Percentiles rank a stretch among this genome's conserved stretches.
These are phyloP conservation scores for Kodamaea suecica DNA, from an alignment of 1,139 yeast genomes.

Conservation along the genomic window DNA sequence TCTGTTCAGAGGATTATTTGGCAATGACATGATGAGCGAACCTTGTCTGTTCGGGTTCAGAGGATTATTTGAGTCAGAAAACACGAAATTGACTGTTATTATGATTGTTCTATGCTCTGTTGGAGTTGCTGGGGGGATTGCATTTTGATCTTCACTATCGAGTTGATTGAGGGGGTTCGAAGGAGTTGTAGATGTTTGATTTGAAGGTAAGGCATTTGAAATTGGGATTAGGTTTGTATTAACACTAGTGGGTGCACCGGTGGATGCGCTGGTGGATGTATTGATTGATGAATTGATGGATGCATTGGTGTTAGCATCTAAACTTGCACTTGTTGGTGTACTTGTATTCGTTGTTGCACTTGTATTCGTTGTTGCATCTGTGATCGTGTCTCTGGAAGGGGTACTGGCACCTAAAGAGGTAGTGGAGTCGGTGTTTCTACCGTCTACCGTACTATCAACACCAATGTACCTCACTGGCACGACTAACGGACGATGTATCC, in stretches of 20 bases:
- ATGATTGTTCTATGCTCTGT: conserved; percentile 28
- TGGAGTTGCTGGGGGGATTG: conserved; percentile 3
- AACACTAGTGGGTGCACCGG: too few relatives aligned
- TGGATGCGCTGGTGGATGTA: not conserved
- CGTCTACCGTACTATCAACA: conserved; percentile 2
- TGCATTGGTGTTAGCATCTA: too few relatives aligned
- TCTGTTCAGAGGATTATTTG: conserved; percentile 57
- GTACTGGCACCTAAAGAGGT: too few relatives aligned
- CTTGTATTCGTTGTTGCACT: too few relatives aligned
- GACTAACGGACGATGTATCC: not conserved
- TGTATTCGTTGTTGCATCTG: too few relatives aligned
- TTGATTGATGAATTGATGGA: too few relatives aligned
- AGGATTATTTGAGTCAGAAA: conserved; percentile 43
- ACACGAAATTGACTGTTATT: conserved; percentile 46
- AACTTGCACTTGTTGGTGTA: too few relatives aligned
- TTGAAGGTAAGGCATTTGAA: not conserved
- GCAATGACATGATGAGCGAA: conserved; percentile 57
- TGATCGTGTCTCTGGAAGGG: too few relatives aligned
- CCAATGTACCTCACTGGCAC: not conserved
- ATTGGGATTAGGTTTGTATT: not conserved
- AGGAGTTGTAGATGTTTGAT: conserved; percentile 1
- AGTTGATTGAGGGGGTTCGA: conserved; percentile 1
- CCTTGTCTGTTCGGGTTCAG: conserved; percentile 48
- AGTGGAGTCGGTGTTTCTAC: conserved; percentile 1
- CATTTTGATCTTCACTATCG: not conserved